phyloP scores from a whole-genome alignment of 371 early-diverging fungal species.

The Haplosporangium sp. region DNA sequence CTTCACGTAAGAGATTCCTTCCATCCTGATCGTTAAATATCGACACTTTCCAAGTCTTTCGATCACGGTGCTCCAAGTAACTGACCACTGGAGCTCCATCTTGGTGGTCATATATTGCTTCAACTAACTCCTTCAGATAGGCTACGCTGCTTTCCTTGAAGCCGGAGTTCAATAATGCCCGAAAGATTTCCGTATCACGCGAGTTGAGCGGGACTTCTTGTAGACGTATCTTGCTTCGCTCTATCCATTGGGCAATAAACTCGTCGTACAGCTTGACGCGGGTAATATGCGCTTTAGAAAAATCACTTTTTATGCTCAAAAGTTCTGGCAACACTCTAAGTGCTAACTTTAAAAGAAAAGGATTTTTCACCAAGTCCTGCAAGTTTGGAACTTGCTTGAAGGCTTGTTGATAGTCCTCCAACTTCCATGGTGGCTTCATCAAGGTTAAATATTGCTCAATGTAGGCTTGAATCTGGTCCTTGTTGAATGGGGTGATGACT shows the following conservation, averaged over 20 bases:
- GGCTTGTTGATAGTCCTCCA: conserved; percentile 5
- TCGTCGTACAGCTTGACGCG: conserved; percentile 13
- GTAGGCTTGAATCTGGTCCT: conserved; percentile 11
- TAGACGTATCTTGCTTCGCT: neutral
- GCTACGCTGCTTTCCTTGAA: neutral
- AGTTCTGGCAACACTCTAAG: conserved; percentile 8
- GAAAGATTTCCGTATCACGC: neutral
- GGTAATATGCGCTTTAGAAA: neutral
- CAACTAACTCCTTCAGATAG: conserved; percentile 6
- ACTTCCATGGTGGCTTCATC: neutral
- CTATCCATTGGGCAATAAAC: conserved; percentile 8
- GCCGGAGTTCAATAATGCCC: neutral
- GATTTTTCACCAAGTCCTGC: conserved; percentile 16
- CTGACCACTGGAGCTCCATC: conserved; percentile 1
- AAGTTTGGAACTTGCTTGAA: conserved; percentile 4
- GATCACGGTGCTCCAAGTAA: neutral
- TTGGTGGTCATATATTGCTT: conserved; percentile 10
- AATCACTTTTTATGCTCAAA: neutral
- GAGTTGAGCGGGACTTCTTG: neutral
- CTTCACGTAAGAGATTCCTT: neutral
- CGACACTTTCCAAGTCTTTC: neutral
- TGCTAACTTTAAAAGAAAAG: conserved; percentile 11
- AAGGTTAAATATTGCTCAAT: conserved; percentile 1
- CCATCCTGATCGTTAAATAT: neutral
- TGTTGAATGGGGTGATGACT: conserved; percentile 8